Percentiles rank a stretch among this genome's conserved stretches.
Evolutionary conservation across 2,329 filamentous ascomycete species (phyloP).

Genomic region (Eurotiales sp.): DNA sequence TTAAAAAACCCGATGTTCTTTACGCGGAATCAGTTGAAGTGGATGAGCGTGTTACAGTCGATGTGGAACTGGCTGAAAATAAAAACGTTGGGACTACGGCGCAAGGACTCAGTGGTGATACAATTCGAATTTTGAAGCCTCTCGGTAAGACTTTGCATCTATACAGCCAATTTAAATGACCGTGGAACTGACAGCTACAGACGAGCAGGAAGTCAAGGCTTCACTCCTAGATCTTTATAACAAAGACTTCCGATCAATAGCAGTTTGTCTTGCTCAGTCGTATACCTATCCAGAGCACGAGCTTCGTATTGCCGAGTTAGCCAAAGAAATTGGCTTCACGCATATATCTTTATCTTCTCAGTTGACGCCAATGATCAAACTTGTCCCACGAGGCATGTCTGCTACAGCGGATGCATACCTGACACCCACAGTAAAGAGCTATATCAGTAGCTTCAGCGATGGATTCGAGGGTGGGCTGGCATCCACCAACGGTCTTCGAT

Average conservation of each 20-base stretch:
- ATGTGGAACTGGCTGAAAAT: constrained; percentile 74
- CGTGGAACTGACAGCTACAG: not conserved
- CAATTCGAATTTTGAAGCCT: constrained; percentile 64
- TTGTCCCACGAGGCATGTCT: constrained; percentile 71
- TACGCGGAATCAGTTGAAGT: constrained; percentile 81
- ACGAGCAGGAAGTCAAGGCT: constrained; percentile 49
- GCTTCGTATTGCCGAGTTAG: constrained; percentile 68
- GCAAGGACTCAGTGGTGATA: constrained; percentile 66
- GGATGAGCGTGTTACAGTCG: constrained; percentile 87
- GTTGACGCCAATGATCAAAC: constrained; percentile 81
- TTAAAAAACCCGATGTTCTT: constrained; percentile 78
- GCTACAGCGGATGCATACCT: constrained; percentile 76
- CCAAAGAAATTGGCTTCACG: constrained; percentile 75
- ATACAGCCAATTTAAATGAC: no score
- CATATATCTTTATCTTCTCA: constrained; percentile 78
- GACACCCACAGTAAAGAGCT: constrained; percentile 72
- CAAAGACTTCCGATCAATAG: constrained; percentile 71
- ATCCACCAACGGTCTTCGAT: constrained; percentile 62
- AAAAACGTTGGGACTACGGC: constrained; percentile 50
- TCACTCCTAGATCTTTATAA: constrained; percentile 66
- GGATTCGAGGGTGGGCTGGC: constrained; percentile 79
- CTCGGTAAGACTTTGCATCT: constrained; percentile 41
- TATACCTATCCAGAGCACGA: constrained; percentile 90
- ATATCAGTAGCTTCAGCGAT: constrained; percentile 69
- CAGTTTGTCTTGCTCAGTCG: constrained; percentile 85